Evolutionary conservation across 768 basidiomycete genomes (phyloP).

Genomic region (Tricholoma sp.): DNA sequence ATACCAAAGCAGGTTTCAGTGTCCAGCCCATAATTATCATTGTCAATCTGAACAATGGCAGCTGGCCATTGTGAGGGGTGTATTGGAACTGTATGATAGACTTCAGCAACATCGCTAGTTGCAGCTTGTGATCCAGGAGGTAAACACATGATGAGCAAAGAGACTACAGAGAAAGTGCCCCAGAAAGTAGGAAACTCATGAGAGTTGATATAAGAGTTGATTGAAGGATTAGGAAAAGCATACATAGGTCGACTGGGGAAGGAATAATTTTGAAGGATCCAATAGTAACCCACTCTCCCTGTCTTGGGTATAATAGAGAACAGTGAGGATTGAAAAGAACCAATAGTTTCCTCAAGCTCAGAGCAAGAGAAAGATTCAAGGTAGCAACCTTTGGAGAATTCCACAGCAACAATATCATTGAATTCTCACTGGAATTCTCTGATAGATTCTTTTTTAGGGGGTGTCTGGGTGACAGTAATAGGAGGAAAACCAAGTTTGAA

Average conservation of each 20-base stretch:
- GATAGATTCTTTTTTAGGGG: background rate
- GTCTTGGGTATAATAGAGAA: too few species aligned
- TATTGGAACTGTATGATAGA: conserved; percentile 23
- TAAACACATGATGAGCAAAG: conserved; percentile 15
- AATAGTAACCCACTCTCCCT: too few species aligned
- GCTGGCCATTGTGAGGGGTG: conserved; percentile 24
- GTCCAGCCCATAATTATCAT: conserved; percentile 11
- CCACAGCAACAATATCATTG: background rate
- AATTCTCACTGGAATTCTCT: background rate
- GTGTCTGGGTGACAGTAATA: background rate
- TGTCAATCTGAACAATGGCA: conserved; percentile 10
- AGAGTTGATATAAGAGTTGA: conserved; percentile 20
- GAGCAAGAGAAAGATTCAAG: background rate
- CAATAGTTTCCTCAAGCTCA: too few species aligned
- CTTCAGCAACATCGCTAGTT: conserved; percentile 22
- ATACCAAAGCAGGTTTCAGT: conserved; percentile 20
- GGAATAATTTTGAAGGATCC: too few species aligned
- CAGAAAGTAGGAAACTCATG: conserved; percentile 23
- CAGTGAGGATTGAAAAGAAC: too few species aligned
- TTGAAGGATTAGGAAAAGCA: conserved; percentile 9
- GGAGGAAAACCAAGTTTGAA: background rate
- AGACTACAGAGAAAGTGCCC: conserved; percentile 22
- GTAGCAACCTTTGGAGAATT: background rate
- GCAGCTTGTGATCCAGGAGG: conserved; percentile 27
- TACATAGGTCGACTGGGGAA: too few species aligned